Percentiles rank a stretch among this genome's conserved stretches.
Conservation (phyloP, 2,329 filamentous ascomycete species). For the Cryphonectria carpinicola region DNA sequence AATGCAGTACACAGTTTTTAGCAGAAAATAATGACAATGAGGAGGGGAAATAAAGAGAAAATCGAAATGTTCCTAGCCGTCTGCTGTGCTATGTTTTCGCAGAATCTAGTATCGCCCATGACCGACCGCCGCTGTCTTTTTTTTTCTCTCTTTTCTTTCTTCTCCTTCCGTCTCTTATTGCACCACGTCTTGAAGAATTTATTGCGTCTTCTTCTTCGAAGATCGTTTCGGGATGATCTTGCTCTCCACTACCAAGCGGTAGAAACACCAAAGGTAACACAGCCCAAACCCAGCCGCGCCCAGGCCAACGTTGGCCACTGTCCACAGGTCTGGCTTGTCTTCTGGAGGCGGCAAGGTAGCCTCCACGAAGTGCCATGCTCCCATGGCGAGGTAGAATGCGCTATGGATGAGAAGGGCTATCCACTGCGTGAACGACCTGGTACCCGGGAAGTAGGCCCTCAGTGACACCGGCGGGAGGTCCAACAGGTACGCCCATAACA, state of each 20-base stretch:
- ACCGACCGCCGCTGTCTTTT: background rate
- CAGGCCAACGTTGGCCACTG: constrained; percentile 85
- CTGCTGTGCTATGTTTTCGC: constrained; percentile 23
- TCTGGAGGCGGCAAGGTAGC: constrained; percentile 68
- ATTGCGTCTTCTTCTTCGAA: constrained; percentile 43
- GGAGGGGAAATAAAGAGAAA: background rate
- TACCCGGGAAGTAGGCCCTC: constrained; percentile 64
- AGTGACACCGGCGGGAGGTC: constrained; percentile 81
- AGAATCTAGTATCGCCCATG: background rate
- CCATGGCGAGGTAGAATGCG: constrained; percentile 77
- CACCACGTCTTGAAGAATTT: constrained; percentile 11
- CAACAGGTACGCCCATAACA: constrained; percentile 90
- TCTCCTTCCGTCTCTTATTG: background rate
- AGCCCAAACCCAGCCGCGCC: constrained; percentile 84
- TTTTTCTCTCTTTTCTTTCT: background rate
- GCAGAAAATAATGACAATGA: background rate
- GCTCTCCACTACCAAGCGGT: constrained; percentile 66
- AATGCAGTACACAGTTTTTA: background rate
- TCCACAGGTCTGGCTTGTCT: constrained; percentile 90
- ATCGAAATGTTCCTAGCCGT: constrained; percentile 12
- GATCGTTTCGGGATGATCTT: constrained; percentile 47
- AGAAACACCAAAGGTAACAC: constrained; percentile 91
- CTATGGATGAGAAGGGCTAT: constrained; percentile 72
- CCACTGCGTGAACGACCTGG: constrained; percentile 53
- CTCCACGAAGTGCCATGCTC: constrained; percentile 79